phyloP scores from a whole-genome alignment of 169 alveolate species.

The Plasmodium reichenowi region DNA sequence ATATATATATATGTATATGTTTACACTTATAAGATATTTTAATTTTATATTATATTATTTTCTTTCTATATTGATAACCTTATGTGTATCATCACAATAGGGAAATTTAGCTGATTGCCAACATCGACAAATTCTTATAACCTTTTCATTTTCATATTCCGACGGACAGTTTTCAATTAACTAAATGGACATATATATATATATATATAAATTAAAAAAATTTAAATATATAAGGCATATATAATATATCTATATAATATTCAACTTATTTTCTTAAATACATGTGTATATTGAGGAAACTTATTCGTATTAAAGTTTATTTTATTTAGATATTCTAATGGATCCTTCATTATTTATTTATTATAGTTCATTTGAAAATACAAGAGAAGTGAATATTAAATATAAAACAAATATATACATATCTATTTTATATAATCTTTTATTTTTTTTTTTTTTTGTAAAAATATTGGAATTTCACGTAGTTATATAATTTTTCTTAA shows the following conservation, averaged over 20 bases:
- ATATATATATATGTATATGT: neutral
- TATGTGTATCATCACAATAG: conserved; percentile 90
- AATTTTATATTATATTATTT: neutral
- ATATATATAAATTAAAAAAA: neutral
- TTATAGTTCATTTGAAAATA: neutral
- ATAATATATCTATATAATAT: neutral
- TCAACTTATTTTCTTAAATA: conserved; percentile 7
- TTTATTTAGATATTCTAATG: conserved; percentile 81
- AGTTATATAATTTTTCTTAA: too few species aligned
- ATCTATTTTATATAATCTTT: too few species aligned
- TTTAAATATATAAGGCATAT: neutral
- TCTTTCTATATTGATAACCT: conserved; percentile 73
- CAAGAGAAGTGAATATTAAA: too few species aligned
- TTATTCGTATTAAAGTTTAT: conserved; percentile 84
- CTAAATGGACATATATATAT: conserved; percentile 47
- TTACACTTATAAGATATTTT: neutral
- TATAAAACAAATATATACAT: too few species aligned
- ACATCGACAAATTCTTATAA: conserved; percentile 88
- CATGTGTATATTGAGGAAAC: conserved; percentile 83
- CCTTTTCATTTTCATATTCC: conserved; percentile 78
- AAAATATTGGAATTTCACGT: too few species aligned
- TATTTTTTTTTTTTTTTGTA: too few species aligned
- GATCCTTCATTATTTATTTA: conserved; percentile 78
- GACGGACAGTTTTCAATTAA: conserved; percentile 80
- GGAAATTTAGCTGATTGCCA: conserved; percentile 91